These are phyloP conservation scores for Plasmodium inui DNA, from an alignment of 169 alveolate genomes.

Conservation along the genomic window DNA sequence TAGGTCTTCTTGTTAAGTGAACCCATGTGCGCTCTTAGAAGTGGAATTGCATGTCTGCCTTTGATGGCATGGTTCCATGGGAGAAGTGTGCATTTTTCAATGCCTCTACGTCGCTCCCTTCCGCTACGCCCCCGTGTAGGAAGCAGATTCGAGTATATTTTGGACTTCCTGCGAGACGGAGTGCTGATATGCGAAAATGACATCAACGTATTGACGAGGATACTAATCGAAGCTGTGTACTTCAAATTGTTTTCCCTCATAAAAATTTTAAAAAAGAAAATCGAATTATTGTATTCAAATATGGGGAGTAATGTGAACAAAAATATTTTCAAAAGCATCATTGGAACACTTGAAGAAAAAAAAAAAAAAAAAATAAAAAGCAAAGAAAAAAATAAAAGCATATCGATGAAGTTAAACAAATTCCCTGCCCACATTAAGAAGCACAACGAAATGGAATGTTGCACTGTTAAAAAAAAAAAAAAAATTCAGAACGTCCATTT, in stretches of 20 bases:
- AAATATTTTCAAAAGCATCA: slow-evolving; percentile 36
- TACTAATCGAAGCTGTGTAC: slow-evolving; percentile 68
- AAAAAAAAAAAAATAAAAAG: slow-evolving; percentile 2
- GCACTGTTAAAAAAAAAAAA: slow-evolving; percentile 33
- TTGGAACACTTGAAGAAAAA: slow-evolving; percentile 25
- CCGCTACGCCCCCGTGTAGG: background rate
- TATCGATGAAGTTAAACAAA: slow-evolving; percentile 15
- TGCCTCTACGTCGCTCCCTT: background rate
- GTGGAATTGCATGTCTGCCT: background rate
- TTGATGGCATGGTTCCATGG: background rate
- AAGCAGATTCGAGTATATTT: slow-evolving; percentile 42
- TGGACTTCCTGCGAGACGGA: slow-evolving; percentile 59
- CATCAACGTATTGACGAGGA: slow-evolving; percentile 39
- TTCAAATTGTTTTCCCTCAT: slow-evolving; percentile 53
- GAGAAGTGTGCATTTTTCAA: background rate
- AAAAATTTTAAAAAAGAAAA: slow-evolving; percentile 49
- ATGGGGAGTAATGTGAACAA: slow-evolving; percentile 40
- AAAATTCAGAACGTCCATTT: slow-evolving; percentile 10
- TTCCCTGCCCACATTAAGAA: background rate
- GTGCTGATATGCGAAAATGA: slow-evolving; percentile 67
- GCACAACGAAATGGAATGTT: slow-evolving; percentile 22
- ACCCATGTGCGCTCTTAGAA: background rate
- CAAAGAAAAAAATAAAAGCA: background rate
- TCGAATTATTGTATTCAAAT: slow-evolving; percentile 30
- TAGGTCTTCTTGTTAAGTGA: background rate